phyloP scores from a whole-genome alignment of 192 early-diverging fungal species.

The Coemansia reversa region DNA sequence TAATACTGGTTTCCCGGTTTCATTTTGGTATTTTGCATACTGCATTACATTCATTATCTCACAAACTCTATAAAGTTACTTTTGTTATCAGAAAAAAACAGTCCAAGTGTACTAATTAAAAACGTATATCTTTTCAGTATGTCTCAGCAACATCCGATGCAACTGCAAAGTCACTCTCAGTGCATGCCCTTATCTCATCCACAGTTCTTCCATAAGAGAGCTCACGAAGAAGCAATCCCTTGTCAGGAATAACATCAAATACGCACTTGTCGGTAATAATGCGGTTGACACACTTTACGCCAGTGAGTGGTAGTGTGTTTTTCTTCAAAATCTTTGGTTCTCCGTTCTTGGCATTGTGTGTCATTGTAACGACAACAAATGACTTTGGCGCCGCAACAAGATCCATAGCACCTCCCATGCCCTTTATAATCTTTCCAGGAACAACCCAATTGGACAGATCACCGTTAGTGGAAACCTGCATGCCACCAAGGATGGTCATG shows the following conservation, averaged over 20 bases:
- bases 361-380: conserved; percentile 77
- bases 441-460: conserved; percentile 86
- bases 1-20: background rate
- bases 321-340: conserved; percentile 71
- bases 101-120: conserved; percentile 1
- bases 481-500: conserved; percentile 72
- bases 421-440: conserved; percentile 84
- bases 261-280: conserved; percentile 73
- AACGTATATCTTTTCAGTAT: conserved; percentile 13
- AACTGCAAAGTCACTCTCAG: conserved; percentile 64
- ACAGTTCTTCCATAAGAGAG: conserved; percentile 60
- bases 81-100: too few species aligned
- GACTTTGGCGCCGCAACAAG: conserved; percentile 67
- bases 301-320: conserved; percentile 73
- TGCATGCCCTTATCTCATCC: conserved; percentile 65
- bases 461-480: conserved; percentile 74
- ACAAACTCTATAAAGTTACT: background rate
- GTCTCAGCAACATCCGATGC: conserved; percentile 51
- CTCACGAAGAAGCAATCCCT: conserved; percentile 64
- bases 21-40: background rate
- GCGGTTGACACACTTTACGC: conserved; percentile 62
- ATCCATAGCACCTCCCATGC: conserved; percentile 83
- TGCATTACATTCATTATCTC: background rate
- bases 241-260: conserved; percentile 63
- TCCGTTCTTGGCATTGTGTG: conserved; percentile 62